Percentiles rank a stretch among this genome's conserved stretches.
These are phyloP conservation scores for Tuber melanosporum DNA, from an alignment of 495 filamentous ascomycete species.

Conservation along the genomic window DNA sequence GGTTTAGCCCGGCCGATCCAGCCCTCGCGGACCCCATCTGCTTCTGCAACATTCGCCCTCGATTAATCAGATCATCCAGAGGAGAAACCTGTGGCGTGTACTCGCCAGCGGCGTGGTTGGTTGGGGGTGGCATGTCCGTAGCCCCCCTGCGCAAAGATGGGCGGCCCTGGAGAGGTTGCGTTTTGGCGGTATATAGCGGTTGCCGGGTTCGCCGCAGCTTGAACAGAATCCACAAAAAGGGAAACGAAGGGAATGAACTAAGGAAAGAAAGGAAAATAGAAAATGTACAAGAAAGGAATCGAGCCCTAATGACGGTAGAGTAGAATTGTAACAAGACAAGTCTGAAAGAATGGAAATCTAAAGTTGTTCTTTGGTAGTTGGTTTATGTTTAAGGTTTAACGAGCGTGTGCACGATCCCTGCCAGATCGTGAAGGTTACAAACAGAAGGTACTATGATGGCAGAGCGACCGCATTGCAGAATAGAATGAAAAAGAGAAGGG, in stretches of 20 bases:
- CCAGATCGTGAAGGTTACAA: slow-evolving; percentile 5
- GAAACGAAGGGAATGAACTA: not conserved
- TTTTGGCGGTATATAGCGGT: not conserved
- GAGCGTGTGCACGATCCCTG: not conserved
- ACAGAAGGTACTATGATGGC: slow-evolving; percentile 14
- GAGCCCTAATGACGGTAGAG: not conserved
- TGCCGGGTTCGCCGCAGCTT: not conserved
- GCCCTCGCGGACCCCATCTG: slow-evolving; percentile 64
- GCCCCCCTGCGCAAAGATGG: not conserved
- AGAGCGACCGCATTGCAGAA: slow-evolving; percentile 19
- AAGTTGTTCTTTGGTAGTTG: not conserved
- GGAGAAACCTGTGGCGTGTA: slow-evolving; percentile 87
- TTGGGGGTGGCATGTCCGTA: slow-evolving; percentile 7
- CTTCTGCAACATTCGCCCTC: slow-evolving; percentile 78
- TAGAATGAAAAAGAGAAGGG: not conserved
- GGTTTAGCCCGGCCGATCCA: slow-evolving; percentile 77
- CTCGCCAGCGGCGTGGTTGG: slow-evolving; percentile 67
- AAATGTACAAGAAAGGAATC: slow-evolving; percentile 2
- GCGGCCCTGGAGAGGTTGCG: not conserved
- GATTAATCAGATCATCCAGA: slow-evolving; percentile 85
- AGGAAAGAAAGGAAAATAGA: slow-evolving; percentile 1
- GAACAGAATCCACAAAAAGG: not conserved
- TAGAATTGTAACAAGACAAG: not conserved
- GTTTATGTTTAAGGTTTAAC: not conserved
- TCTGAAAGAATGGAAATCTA: not conserved